Conservation (phyloP, 164 flowering plant genomes). For the Magnolia sinica region DNA sequence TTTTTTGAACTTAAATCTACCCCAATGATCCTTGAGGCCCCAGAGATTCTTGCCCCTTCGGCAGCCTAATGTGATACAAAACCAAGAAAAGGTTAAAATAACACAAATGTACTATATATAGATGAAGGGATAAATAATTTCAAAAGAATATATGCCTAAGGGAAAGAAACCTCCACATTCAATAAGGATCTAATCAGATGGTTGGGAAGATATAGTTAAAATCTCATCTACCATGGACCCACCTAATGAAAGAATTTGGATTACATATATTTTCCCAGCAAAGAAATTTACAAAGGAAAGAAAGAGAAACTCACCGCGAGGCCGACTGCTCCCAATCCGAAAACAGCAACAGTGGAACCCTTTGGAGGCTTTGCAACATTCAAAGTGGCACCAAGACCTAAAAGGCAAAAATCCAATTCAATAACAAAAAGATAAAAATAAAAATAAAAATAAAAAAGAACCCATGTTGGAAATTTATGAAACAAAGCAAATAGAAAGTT, state of each 20-base stretch:
- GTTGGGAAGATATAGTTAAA: no score
- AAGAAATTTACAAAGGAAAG: not conserved
- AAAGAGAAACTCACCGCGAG: constrained; percentile 53
- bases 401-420: not conserved
- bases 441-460: not conserved
- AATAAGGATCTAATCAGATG: no score
- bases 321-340: constrained; percentile 85
- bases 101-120: not conserved
- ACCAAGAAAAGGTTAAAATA: no score
- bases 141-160: not conserved
- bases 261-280: no score
- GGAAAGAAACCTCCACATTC: no score
- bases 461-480: not conserved
- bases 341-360: constrained; percentile 65
- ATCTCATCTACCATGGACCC: no score
- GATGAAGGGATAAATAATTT: not conserved
- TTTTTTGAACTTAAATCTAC: constrained; percentile 27
- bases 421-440: not conserved
- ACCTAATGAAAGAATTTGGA: no score
- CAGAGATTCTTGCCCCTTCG: constrained; percentile 39
- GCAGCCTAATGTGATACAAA: constrained; percentile 21
- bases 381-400: constrained; percentile 72
- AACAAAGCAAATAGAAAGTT: not conserved
- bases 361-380: constrained; percentile 75
- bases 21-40: constrained; percentile 38